phyloP scores from a whole-genome alignment of 2,329 filamentous ascomycete genomes.

The Septoria petroselini region DNA sequence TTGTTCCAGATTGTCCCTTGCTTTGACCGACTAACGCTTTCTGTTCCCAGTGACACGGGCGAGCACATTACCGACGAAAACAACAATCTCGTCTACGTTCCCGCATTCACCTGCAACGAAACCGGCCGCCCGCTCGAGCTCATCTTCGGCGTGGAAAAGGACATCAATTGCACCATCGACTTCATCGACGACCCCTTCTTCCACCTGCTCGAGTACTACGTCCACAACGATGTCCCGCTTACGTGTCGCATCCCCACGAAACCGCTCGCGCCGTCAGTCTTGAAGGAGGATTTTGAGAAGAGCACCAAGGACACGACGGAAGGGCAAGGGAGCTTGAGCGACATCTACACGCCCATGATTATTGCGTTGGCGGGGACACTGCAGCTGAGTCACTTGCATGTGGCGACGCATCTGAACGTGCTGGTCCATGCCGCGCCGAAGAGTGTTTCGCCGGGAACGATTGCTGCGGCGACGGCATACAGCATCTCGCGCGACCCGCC shows the following conservation, averaged over 20 bases:
- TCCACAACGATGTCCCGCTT: conserved; percentile 91
- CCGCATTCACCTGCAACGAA: conserved; percentile 87
- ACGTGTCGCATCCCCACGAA: conserved; percentile 84
- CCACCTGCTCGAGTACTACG: conserved; percentile 92
- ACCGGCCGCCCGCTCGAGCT: conserved; percentile 79
- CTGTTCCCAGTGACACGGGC: conserved; percentile 64
- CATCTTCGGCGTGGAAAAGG: conserved; percentile 75
- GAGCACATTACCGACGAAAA: conserved; percentile 80
- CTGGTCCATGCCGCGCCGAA: conserved; percentile 68
- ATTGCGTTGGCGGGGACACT: conserved; percentile 87
- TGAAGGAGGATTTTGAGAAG: conserved; percentile 35
- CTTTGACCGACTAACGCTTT: not conserved
- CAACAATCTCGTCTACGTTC: conserved; percentile 85
- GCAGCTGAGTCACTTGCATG: conserved; percentile 83
- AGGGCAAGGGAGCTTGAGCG: conserved; percentile 40
- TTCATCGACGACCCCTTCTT: conserved; percentile 76
- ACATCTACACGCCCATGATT: conserved; percentile 72
- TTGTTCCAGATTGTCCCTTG: conserved; percentile 3
- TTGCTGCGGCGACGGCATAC: conserved; percentile 86
- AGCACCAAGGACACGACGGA: conserved; percentile 39
- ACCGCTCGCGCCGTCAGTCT: conserved; percentile 52
- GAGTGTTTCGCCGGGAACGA: conserved; percentile 60
- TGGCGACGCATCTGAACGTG: conserved; percentile 86
- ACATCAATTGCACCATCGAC: conserved; percentile 79
- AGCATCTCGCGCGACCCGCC: conserved; percentile 60